These are phyloP conservation scores for Coniferiporia weirii DNA, from an alignment of 1,284 basidiomycete species.

Conservation along the genomic window DNA sequence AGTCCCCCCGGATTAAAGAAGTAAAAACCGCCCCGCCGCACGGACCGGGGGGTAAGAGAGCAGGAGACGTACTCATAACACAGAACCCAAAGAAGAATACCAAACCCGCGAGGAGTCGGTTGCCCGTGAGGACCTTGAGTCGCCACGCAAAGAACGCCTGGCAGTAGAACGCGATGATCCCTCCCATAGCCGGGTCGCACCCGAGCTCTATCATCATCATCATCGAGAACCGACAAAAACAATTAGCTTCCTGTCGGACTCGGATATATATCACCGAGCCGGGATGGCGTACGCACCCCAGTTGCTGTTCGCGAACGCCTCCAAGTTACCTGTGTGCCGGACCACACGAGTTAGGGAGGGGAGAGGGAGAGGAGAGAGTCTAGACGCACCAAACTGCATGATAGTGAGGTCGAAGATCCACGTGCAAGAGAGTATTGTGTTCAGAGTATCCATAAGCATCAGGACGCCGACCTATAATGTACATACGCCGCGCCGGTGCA, in stretches of 20 bases:
- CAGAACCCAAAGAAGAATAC: constrained; percentile 1
- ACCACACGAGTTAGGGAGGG: background rate
- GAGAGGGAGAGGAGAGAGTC: background rate
- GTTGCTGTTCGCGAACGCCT: background rate
- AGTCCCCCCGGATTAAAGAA: too few relatives aligned
- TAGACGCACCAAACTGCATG: constrained; percentile 4
- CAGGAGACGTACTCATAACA: constrained; percentile 1
- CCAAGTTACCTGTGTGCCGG: background rate
- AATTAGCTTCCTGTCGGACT: background rate
- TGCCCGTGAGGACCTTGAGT: too few relatives aligned
- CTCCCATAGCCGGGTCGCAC: constrained; percentile 5
- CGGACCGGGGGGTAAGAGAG: too few relatives aligned
- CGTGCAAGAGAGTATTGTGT: background rate
- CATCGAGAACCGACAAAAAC: background rate
- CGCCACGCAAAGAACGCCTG: constrained; percentile 7
- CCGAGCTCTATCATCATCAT: too few relatives aligned
- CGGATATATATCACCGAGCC: background rate
- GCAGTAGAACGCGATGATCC: constrained; percentile 4
- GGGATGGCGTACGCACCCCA: constrained; percentile 1
- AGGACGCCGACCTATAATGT: constrained; percentile 8
- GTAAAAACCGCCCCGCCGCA: too few relatives aligned
- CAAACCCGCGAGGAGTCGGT: too few relatives aligned
- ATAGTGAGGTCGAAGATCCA: too few relatives aligned
- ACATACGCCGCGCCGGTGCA: too few relatives aligned
- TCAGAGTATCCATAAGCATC: constrained; percentile 1